Evolutionary conservation across 2,329 filamentous ascomycete genomes (phyloP), one percentile per base, ranked within the genome.

Genomic region (Epichloe amarillans): DNA sequence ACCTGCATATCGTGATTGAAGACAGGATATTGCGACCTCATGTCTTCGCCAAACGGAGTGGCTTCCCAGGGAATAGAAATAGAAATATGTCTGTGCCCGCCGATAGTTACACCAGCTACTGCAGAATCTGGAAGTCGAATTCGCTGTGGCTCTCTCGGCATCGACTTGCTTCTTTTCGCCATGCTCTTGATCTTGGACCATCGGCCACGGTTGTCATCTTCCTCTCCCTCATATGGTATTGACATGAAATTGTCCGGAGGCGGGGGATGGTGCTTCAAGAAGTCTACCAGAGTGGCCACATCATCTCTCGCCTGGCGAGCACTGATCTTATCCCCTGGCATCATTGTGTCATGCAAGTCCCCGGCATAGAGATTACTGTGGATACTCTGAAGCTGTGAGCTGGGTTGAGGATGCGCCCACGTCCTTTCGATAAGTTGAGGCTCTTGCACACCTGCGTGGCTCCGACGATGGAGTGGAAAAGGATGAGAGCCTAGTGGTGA

Each of bases 31-130:
- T 69, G 66, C 6, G 65, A 61, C 45, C 61, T 58, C 19, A 61
- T 58, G 35, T 55, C 56, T 37, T 57, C 54, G 3, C 66, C 67
- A 42, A 73, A 63, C 21, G 75, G 69, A 5, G 69, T 71, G 52
- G 76, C 65, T 55, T 77, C 70, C 12, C 73, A 53, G 1, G 79
- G 78, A 43, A 82, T 80, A 0, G 77, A 80, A 48, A 82, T 82
- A 52, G 77, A 76, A 55, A 82, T 80, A 56, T 82, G 74, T 4
- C 75, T 69, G 58, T 77, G 68, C 1, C 78, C 78, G 3, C 67
- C 71, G 6, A 62, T 73, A 0, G 77, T 81, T 37, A 64, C 73
- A 7, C 75, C 73, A 4, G 75, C 73, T 14, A 82, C 68, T 12
- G 77, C 76, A 23, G 73, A 73, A 58, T 82, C 77, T 8, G 77